Base-by-base conservation (phyloP, 805 yeast species). In the Saccharomyces paradoxus region DNA sequence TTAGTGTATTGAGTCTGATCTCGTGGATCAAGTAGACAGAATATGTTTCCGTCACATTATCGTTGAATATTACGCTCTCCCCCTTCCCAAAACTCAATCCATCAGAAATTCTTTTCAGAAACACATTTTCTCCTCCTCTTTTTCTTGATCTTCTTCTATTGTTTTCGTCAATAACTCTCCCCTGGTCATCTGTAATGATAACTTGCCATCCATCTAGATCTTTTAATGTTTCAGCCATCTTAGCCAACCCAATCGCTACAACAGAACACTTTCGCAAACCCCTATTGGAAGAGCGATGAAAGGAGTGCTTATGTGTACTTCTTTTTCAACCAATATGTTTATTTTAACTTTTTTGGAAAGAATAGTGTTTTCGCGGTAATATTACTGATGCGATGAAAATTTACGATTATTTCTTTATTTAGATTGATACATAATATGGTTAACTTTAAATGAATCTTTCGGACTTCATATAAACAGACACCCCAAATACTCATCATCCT, bases 51-150 rank as follows among this genome's bases (percentile, higher is more conserved):
- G 68, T 67, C 1, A 65, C 69, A 0, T 56, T 63, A 53, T 71
- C 72, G 31, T 68, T 68, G 46, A 79, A 70, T 8, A 81, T 63
- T 0, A 84, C 62, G 41, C 79, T 70, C 57, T 81, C 84, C 2
- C 90, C 90, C 9, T 74, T 73, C 27, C 72, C 71, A 22, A 85
- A 59, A 49, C 73, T 77, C 41, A 81, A 56, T 2, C 74, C 79
- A 65, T 82, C 87, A 0, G 59, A 62, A 9, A 68, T 74, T 55
- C 84, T 69, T 53, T 66, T 70, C 26, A 82, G 60, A 4, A 65
- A 59, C 0, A 66, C 57, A 21, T 54, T 51, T 22, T 61, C 60
- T 24, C 58, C 55, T 3, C 57, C 57, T 46, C 66, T 56, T 49
- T 62, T 60, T 48, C 70, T 59, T 2, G 59, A 56, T 31, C 66